These are phyloP conservation scores for Platanthera zijinensis DNA, from an alignment of 106 monocot genomes.

Conservation along the genomic window DNA sequence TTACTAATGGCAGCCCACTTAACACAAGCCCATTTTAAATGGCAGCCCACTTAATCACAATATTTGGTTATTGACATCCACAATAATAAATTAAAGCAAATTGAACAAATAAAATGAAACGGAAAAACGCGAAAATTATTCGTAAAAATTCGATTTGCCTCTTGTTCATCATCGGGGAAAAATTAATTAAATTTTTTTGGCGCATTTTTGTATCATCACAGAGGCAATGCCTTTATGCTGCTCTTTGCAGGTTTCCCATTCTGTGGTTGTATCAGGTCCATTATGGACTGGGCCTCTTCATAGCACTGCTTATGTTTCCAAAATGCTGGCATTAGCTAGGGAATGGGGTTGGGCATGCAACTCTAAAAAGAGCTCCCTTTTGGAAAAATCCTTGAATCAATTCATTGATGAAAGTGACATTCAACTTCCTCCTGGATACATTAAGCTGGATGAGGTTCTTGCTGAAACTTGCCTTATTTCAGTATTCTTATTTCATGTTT, in stretches of 20 bases:
- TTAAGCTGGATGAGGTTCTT: conserved; percentile 84
- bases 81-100: too few species aligned
- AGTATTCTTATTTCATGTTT: not conserved
- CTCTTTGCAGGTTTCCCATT: conserved; percentile 32
- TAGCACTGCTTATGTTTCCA: conserved; percentile 38
- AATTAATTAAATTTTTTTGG: too few species aligned
- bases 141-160: too few species aligned
- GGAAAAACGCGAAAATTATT: too few species aligned
- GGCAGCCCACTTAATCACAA: too few species aligned
- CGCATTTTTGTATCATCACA: too few species aligned
- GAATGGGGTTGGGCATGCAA: conserved; percentile 77
- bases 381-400: conserved; percentile 57
- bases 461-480: not conserved
- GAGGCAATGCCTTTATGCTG: not conserved
- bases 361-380: conserved; percentile 24
- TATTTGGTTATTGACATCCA: too few species aligned
- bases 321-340: conserved; percentile 76
- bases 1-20: too few species aligned
- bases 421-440: conserved; percentile 71
- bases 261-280: conserved; percentile 73
- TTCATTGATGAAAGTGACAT: conserved; percentile 85
- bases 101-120: too few species aligned
- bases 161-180: too few species aligned
- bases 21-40: too few species aligned
- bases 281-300: conserved; percentile 97